Evolutionary conservation across 495 filamentous ascomycete species (phyloP), one percentile per base, ranked within the genome.

Genomic region (Lophium mytilinum): DNA sequence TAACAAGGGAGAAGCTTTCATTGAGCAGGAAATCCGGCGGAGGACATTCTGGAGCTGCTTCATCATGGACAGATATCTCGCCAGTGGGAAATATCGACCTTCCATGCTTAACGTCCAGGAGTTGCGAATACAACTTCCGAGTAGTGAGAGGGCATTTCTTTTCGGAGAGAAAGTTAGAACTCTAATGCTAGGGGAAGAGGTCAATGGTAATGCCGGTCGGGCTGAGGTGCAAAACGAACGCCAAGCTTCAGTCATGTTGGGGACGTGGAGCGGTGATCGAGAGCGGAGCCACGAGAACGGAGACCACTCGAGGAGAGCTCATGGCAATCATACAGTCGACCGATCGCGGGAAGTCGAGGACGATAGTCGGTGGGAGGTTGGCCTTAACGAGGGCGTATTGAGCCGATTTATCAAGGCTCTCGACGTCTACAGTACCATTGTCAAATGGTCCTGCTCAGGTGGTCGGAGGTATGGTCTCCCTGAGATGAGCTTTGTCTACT

Each of bases 31-130:
- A 70, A 81, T 89, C 14, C 79, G 82, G 63, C 80, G 89, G 36
- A 83, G 89, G 24, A 92, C 89, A 4, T 89, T 92, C 68, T 95
- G 88, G 78, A 88, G 88, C 53, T 89, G 87, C 58, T 87, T 91
- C 61, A 83, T 92, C 51, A 78, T 94, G 57, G 89, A 95, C 66
- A 80, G 88, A 12, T 85, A 87, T 65, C 71, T 93, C 35, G 83
- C 84, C 51, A 88, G 84, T 63, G 88, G 88, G 21, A 85, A 87
- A 62, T 83, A 84, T 57, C 78, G 88, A 8, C 82, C 84, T 1
- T 80, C 82, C 14, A 87, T 87, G 73, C 80, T 90, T 53, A 75
- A 76, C 17, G 76, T 81, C 15, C 79, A 83, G 46, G 85, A 89
- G 50, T 72, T 90, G 33, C 78, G 76, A 53, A 81, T 87, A 39